Conservation (phyloP, 1,139 yeast genomes). For the Pichia cactophila region DNA sequence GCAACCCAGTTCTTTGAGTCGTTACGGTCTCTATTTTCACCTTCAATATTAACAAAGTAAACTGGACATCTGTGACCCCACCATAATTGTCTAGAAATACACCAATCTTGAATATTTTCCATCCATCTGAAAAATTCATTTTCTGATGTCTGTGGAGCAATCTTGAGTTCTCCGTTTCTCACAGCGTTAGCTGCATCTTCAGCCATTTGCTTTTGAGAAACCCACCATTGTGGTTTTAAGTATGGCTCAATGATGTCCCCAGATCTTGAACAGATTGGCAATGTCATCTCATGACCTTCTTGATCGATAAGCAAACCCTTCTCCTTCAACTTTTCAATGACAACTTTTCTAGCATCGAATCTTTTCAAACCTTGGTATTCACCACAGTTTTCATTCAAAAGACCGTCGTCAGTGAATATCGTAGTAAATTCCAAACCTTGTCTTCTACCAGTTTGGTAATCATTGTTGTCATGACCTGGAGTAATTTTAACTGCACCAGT, state of each 20-base stretch:
- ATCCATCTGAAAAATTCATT: conserved; percentile 94
- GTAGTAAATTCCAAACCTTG: conserved; percentile 81
- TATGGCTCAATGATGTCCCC: conserved; percentile 96
- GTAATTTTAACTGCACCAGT: conserved; percentile 99
- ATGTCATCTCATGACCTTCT: conserved; percentile 90
- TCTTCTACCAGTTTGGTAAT: conserved; percentile 94
- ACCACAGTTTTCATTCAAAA: conserved; percentile 87
- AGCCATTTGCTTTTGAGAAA: conserved; percentile 85
- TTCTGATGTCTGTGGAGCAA: conserved; percentile 84
- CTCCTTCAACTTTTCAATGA: conserved; percentile 72
- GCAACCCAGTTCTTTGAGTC: conserved; percentile 86
- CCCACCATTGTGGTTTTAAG: conserved; percentile 99
- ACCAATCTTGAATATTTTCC: conserved; percentile 97
- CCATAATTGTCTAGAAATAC: conserved; percentile 98
- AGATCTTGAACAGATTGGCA: conserved; percentile 90
- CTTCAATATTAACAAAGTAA: conserved; percentile 78
- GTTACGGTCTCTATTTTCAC: conserved; percentile 49
- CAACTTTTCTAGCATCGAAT: conserved; percentile 85
- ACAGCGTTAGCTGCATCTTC: conserved; percentile 82
- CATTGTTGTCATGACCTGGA: conserved; percentile 97
- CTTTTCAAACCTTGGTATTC: conserved; percentile 88
- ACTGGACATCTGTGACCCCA: conserved; percentile 99
- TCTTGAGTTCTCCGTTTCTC: conserved; percentile 69
- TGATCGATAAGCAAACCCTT: conserved; percentile 74
- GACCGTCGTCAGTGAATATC: conserved; percentile 88